These are phyloP conservation scores for Benincasa hispida DNA, from an alignment of 306 rosid species.

Conservation along the genomic window DNA sequence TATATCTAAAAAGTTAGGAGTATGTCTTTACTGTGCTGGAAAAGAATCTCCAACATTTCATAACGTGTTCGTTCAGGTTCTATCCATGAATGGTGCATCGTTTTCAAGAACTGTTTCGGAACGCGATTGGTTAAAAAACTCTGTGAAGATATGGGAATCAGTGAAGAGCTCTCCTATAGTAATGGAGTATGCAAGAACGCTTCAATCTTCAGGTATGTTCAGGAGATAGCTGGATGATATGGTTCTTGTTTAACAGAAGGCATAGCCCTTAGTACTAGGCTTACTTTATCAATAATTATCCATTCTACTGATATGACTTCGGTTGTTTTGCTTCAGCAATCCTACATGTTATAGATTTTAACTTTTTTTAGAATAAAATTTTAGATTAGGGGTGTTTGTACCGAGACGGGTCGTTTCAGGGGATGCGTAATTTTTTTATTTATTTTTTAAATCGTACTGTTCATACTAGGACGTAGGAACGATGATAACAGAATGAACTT, in stretches of 20 bases:
- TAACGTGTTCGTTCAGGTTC: constrained; percentile 35
- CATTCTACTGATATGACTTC: neutral
- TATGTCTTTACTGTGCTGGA: neutral
- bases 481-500: neutral
- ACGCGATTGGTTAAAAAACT: constrained; percentile 87
- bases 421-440: neutral
- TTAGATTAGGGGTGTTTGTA: neutral
- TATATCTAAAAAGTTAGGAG: neutral
- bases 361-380: neutral
- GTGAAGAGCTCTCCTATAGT: constrained; percentile 63
- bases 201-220: constrained; percentile 55
- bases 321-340: neutral
- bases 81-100: constrained; percentile 52
- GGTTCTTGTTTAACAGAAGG: neutral
- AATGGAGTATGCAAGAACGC: constrained; percentile 54
- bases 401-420: neutral
- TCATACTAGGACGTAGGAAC: neutral
- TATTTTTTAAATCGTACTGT: neutral
- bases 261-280: neutral
- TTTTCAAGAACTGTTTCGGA: constrained; percentile 51
- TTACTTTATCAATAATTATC: neutral
- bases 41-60: neutral
- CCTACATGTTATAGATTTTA: neutral
- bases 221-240: constrained; percentile 31
- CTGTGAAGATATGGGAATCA: constrained; percentile 76